Evolutionary conservation across 23 red algal species (phyloP), one percentile per base, ranked within the genome.

Genomic region (Cyanidium caldarium): DNA sequence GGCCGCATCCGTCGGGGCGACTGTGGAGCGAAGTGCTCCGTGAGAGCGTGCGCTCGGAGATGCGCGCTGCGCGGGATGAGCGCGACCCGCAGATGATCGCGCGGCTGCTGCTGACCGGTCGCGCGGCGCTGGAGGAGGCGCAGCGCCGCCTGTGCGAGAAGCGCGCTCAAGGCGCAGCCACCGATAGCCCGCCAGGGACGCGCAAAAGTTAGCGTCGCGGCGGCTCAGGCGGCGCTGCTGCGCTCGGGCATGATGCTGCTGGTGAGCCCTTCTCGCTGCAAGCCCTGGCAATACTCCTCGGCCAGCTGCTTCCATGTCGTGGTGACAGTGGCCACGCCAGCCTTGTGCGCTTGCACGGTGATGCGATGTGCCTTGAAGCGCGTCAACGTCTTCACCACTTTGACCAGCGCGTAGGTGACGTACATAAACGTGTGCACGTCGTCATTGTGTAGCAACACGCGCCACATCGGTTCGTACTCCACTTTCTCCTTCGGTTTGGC

Each of bases 401-500:
- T 82, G 40, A 89, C 85, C 26, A 98, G 87, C 46, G 84, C 74
- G 29, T 78, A 57, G 28, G 86, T 98, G 12, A 98, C 92, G 46
- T 98, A 98, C 25, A 88, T 83, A 77, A 98, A 98, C 40, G 92
- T 98, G 65, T 98, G 92, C 29, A 98, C 82, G 46, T 98, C 82
- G 61, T 98, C 92, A 38, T 98, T 98, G 66, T 98, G 92, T 25
- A 98, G 73, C 58, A 98, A 67, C 2, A 98, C 92, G 16, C 92
- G 92, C 92, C 92, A 98, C 36, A 77, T 82, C 34, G 72, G 70
- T 66, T 98, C 92, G 14, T 86, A 66, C 38, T 87, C 84, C 14
- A 80, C 86, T 35, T 98, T 70, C 17, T 76, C 73, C 82, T 89
- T 89, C 19, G 80, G 69, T 68, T 82, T 67, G 26, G 77, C 77